phyloP scores from a whole-genome alignment of 2,329 filamentous ascomycete genomes.

The Dichotomopilus funicola region DNA sequence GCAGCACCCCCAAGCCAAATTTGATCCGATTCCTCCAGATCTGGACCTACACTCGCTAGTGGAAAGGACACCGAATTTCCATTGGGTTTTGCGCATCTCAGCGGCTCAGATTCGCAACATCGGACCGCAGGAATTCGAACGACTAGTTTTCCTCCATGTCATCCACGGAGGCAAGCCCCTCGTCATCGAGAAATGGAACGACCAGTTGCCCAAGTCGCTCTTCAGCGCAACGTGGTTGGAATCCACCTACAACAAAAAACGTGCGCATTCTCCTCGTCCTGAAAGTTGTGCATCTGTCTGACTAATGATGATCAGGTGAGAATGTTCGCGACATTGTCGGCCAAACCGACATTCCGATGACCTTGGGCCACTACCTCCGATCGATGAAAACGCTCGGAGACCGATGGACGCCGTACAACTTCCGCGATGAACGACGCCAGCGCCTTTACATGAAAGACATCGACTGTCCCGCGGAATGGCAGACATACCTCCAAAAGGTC shows the following conservation, averaged over 20 bases:
- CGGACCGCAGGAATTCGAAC: constrained; percentile 74
- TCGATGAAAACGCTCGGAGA: constrained; percentile 79
- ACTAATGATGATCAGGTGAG: constrained; percentile 52
- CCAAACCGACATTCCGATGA: constrained; percentile 72
- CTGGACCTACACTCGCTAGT: constrained; percentile 73
- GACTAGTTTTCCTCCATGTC: constrained; percentile 75
- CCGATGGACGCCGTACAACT: constrained; percentile 71
- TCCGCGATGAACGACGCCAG: constrained; percentile 71
- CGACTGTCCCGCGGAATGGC: constrained; percentile 86
- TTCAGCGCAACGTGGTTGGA: constrained; percentile 80
- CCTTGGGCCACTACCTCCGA: constrained; percentile 81
- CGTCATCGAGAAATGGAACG: constrained; percentile 83
- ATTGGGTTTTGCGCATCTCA: constrained; percentile 76
- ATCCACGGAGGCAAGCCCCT: constrained; percentile 80
- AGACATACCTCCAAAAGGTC: constrained; percentile 66
- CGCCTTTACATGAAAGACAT: constrained; percentile 95
- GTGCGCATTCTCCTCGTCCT: constrained; percentile 38
- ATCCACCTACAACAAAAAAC: constrained; percentile 69
- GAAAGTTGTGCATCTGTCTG: neutral
- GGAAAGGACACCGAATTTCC: constrained; percentile 73
- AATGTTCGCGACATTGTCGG: constrained; percentile 73
- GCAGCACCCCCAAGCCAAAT: constrained; percentile 75
- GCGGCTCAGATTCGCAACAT: constrained; percentile 71
- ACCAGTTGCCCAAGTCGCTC: constrained; percentile 64
- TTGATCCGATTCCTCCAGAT: constrained; percentile 83